Evolutionary conservation across 805 yeast genomes (phyloP), one percentile per base, ranked within the genome.

Genomic region (Kazachstania psychrophila): DNA sequence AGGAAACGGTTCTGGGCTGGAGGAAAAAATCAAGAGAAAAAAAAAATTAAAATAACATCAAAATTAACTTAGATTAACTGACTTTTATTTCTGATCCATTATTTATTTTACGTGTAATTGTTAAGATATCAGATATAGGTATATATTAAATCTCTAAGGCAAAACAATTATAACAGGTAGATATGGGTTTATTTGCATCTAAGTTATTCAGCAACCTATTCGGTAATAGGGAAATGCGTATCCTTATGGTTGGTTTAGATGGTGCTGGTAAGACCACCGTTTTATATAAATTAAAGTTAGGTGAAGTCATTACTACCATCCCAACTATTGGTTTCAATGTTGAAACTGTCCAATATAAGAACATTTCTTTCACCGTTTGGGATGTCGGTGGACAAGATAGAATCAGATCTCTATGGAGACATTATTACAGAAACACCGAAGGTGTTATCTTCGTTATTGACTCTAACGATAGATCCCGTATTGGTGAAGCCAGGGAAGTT

Each of bases 311-410:
- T 60, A 86, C 95, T 56, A 87, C 96, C 37, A 87, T 87, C 60
- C 96, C 96, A 67, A 87, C 96, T 52, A 87, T 87, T 66, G 96
- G 96, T 59, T 87, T 87, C 79, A 87, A 87, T 65, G 96, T 87
- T 53, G 96, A 87, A 70, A 87, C 96, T 44, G 95, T 87, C 57
- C 95, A 87, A 72, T 86, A 87, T 74, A 87, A 87, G 73, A 87
- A 87, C 79, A 86, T 87, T 65, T 81, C 94, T 33, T 87, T 87
- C 71, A 86, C 95, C 42, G 96, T 87, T 49, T 87, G 96, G 97
- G 97, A 89, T 77, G 96, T 89, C 54, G 97, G 97, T 83, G 97
- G 97, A 77, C 97, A 89, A 73, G 96, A 87, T 68, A 88, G 88
- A 72, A 89, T 89, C 59, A 84, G 97, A 72, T 96, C 97, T 45